These are phyloP conservation scores for Gigaspora rosea DNA, from an alignment of 192 early-diverging fungal species.

Conservation along the genomic window DNA sequence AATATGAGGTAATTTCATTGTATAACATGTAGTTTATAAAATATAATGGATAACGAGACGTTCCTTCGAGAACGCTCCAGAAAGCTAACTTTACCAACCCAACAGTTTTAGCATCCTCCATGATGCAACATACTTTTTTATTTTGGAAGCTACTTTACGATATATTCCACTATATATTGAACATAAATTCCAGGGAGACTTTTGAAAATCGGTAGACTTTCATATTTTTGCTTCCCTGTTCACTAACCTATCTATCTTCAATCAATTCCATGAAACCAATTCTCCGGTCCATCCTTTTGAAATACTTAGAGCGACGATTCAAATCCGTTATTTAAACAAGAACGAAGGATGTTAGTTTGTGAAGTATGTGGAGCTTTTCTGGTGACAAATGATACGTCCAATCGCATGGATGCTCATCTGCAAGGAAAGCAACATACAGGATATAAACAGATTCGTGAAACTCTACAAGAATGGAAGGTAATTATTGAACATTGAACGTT, in stretches of 20 bases:
- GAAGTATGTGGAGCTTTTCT: constrained; percentile 83
- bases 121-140: too few species aligned
- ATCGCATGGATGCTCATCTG: constrained; percentile 78
- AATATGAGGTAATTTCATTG: too few species aligned
- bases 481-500: constrained; percentile 5
- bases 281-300: constrained; percentile 32
- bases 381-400: constrained; percentile 81
- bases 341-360: constrained; percentile 78
- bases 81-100: too few species aligned
- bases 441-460: constrained; percentile 74
- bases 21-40: too few species aligned
- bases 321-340: constrained; percentile 68
- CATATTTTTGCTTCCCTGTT: constrained; percentile 16
- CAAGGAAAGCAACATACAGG: constrained; percentile 86
- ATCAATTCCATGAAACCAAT: constrained; percentile 31
- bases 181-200: not conserved
- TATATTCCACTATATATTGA: not conserved
- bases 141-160: constrained; percentile 3
- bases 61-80: too few species aligned
- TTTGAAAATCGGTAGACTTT: constrained; percentile 29
- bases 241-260: constrained; percentile 29
- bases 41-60: too few species aligned
- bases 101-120: too few species aligned
- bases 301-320: constrained; percentile 50
- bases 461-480: constrained; percentile 67